Conservation (phyloP, 2,329 filamentous ascomycete genomes). For the Aspergillus sp. region DNA sequence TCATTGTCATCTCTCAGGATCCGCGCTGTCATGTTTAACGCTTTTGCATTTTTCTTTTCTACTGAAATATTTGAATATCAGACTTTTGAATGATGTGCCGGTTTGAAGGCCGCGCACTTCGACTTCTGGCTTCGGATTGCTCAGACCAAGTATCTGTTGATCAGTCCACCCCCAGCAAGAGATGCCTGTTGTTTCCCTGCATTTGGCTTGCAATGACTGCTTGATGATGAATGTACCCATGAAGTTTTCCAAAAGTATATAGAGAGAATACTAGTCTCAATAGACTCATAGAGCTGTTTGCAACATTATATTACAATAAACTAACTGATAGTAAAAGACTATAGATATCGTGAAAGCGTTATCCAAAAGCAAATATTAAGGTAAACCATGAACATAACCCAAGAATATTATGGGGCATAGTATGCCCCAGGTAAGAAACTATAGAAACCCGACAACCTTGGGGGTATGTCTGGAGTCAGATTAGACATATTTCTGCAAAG, state of each 20-base stretch:
- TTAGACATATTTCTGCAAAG: background rate
- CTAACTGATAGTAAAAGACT: constrained; percentile 2
- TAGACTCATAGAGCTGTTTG: constrained; percentile 11
- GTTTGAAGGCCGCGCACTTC: background rate
- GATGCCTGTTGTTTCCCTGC: background rate
- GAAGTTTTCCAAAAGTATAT: constrained; percentile 23
- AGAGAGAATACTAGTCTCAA: constrained; percentile 11
- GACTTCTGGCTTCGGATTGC: background rate
- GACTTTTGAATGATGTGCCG: constrained; percentile 5
- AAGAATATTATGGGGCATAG: background rate
- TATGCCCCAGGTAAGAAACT: background rate
- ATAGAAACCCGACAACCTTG: background rate
- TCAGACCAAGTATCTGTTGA: background rate
- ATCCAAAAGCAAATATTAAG: constrained; percentile 8
- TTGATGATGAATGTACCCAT: constrained; percentile 24
- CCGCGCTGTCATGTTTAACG: constrained; percentile 6
- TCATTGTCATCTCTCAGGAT: background rate
- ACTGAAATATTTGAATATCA: constrained; percentile 7
- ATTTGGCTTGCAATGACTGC: constrained; percentile 14
- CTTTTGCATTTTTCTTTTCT: constrained; percentile 1
- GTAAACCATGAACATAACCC: constrained; percentile 13
- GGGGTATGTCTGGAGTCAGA: constrained; percentile 1
- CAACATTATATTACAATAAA: constrained; percentile 20
- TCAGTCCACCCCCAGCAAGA: background rate
- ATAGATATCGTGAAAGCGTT: constrained; percentile 10